phyloP scores from a whole-genome alignment of 305 asterid genomes.

The Striga hermonthica region DNA sequence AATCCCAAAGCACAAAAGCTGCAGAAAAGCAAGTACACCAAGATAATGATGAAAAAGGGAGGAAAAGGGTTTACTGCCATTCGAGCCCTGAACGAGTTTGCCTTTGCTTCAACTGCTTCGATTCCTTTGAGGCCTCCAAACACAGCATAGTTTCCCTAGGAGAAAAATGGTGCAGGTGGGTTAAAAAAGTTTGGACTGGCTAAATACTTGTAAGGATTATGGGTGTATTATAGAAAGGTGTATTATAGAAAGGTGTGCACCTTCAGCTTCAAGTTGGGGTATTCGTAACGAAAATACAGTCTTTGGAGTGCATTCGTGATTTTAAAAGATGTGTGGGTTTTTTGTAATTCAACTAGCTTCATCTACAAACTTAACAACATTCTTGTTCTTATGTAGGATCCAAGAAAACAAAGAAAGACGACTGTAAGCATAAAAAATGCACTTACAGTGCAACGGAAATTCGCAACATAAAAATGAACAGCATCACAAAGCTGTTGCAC shows the following conservation, averaged over 20 bases:
- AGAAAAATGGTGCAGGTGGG: slow-evolving; percentile 27
- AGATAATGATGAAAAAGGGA: neutral
- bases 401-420: neutral
- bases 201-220: neutral
- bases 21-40: slow-evolving; percentile 1
- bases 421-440: neutral
- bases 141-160: slow-evolving; percentile 91
- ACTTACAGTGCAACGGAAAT: slow-evolving; percentile 90
- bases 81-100: slow-evolving; percentile 95
- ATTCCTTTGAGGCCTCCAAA: slow-evolving; percentile 96
- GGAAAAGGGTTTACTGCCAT: slow-evolving; percentile 55
- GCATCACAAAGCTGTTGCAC: slow-evolving; percentile 96
- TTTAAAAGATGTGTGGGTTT: neutral
- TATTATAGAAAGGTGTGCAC: neutral
- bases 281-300: too few relatives aligned
- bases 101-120: slow-evolving; percentile 96
- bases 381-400: neutral
- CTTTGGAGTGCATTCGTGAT: too few relatives aligned
- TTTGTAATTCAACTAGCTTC: neutral
- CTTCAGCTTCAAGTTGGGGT: neutral
- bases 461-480: slow-evolving; percentile 96
- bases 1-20: slow-evolving; percentile 12
- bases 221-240: neutral
- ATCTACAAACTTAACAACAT: too few relatives aligned
- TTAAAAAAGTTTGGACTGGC: slow-evolving; percentile 12